A percentile compares a stretch with the other conserved stretches of the same genome.
phyloP scores from a whole-genome alignment of 1,284 basidiomycete genomes.

The Clitocybe nebularis region DNA sequence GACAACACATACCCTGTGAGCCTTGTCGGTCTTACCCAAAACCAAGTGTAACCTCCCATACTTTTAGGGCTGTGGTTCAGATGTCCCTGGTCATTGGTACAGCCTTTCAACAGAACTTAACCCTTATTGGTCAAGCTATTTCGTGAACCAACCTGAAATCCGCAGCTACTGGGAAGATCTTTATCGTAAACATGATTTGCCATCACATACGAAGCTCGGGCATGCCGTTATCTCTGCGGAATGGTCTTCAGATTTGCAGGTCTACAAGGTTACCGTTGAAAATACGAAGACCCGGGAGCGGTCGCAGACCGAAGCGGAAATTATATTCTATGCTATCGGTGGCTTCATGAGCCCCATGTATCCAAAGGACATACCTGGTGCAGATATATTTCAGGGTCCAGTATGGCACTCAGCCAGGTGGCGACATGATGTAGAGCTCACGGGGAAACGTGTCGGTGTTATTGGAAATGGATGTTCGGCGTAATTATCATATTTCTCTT shows the following conservation, averaged over 20 bases:
- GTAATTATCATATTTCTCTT: slow-evolving; percentile 32
- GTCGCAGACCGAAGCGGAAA: slow-evolving; percentile 32
- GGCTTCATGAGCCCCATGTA: slow-evolving; percentile 42
- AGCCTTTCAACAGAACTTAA: slow-evolving; percentile 53
- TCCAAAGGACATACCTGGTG: slow-evolving; percentile 39
- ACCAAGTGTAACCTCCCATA: neutral
- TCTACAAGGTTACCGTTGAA: slow-evolving; percentile 36
- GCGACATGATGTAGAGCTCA: slow-evolving; percentile 50
- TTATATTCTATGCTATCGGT: slow-evolving; percentile 41
- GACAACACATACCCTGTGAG: slow-evolving; percentile 43
- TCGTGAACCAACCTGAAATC: slow-evolving; percentile 45
- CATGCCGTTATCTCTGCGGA: slow-evolving; percentile 37
- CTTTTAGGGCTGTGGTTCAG: slow-evolving; percentile 50
- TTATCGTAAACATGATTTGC: slow-evolving; percentile 38
- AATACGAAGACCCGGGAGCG: slow-evolving; percentile 29
- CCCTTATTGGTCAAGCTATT: slow-evolving; percentile 44
- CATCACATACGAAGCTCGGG: slow-evolving; percentile 36
- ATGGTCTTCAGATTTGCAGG: slow-evolving; percentile 40
- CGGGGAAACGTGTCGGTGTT: slow-evolving; percentile 53
- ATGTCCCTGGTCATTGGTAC: slow-evolving; percentile 53
- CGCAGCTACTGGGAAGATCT: slow-evolving; percentile 46
- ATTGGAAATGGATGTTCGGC: slow-evolving; percentile 65
- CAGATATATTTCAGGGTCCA: slow-evolving; percentile 45
- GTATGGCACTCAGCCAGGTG: slow-evolving; percentile 56
- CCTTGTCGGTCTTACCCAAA: neutral